Base-by-base conservation (phyloP, 2,329 filamentous ascomycete genomes). In the Capronia americana region DNA sequence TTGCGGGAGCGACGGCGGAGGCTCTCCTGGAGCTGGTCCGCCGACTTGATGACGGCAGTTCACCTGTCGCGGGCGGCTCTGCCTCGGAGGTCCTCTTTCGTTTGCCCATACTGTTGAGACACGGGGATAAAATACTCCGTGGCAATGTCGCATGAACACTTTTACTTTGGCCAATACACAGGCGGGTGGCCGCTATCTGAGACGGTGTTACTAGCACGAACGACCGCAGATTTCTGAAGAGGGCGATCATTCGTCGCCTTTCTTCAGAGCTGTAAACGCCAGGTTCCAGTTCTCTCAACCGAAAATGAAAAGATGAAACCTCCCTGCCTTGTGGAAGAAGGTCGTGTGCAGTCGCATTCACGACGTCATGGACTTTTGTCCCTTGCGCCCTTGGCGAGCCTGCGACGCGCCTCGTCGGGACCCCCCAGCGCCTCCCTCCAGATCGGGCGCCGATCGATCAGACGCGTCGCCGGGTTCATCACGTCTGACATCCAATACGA, bases 11-110 rank as follows among this genome's bases (percentile, higher is more conserved):
- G 8, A 57, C 44, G 30, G 71, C 67, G 12, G 69, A 70, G 4
- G 67, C 63, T 60, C 63, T 72, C 20, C 69, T 68, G 28, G 67
- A 66, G 53, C 71, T 73, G 12, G 69, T 71, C 53, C 72, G 68
- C 64, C 74, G 66, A 30, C 63, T 57, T 32, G 67, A 63, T 4
- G 38, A 20, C 14, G 38, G 38, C 20, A 8, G 10, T 34, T 34
- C 10, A 4, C 32, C 38, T 60, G 24, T 46, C 4, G 12, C 57
- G 46, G 3, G 63, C 24, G 12, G 17, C 17, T 30, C 23, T 11
- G 59, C 53, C 17, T 51, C 48, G 32, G 63, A 61, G 14, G 64
- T 63, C 50, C 68, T 69, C 60, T 73, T 72, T 50, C 69, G 60
- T 65, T 72, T 73, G 8, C 67, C 69, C 71, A 74, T 73, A 54